phyloP scores from a whole-genome alignment of 1,284 basidiomycete species.

The Ceratobasidium papillatum region DNA sequence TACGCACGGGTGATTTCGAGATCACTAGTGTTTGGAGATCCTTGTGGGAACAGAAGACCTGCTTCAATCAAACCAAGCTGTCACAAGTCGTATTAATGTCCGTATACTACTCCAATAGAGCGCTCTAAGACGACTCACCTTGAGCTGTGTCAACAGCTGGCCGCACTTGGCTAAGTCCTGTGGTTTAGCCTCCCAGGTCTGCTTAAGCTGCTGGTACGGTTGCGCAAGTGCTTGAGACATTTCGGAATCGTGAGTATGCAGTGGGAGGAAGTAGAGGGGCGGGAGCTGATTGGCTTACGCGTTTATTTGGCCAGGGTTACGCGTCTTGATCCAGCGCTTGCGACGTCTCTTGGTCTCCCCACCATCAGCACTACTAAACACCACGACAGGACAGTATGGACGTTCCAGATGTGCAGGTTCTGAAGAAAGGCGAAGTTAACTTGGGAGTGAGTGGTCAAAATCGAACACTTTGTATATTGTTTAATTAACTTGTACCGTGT shows the following conservation, averaged over 20 bases:
- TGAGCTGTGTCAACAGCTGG: slow-evolving; percentile 71
- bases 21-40: slow-evolving; percentile 66
- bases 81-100: neutral
- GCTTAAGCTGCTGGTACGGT: slow-evolving; percentile 52
- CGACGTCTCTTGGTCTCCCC: slow-evolving; percentile 50
- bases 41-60: slow-evolving; percentile 75
- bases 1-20: slow-evolving; percentile 73
- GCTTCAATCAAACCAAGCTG: slow-evolving; percentile 82
- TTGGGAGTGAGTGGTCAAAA: slow-evolving; percentile 74
- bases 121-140: slow-evolving; percentile 58
- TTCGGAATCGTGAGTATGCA: slow-evolving; percentile 1
- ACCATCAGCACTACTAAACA: slow-evolving; percentile 46
- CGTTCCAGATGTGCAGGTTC: slow-evolving; percentile 73
- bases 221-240: slow-evolving; percentile 60
- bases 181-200: slow-evolving; percentile 54
- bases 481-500: slow-evolving; percentile 13
- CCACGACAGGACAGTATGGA: slow-evolving; percentile 62
- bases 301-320: slow-evolving; percentile 48
- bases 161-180: slow-evolving; percentile 73
- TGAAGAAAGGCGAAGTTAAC: slow-evolving; percentile 94
- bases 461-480: neutral
- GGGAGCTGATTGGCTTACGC: slow-evolving; percentile 27
- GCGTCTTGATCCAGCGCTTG: slow-evolving; percentile 60
- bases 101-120: neutral
- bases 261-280: slow-evolving; percentile 2